These are phyloP conservation scores for Rheum nobile DNA, from an alignment of 148 eudicot genomes.

Conservation along the genomic window DNA sequence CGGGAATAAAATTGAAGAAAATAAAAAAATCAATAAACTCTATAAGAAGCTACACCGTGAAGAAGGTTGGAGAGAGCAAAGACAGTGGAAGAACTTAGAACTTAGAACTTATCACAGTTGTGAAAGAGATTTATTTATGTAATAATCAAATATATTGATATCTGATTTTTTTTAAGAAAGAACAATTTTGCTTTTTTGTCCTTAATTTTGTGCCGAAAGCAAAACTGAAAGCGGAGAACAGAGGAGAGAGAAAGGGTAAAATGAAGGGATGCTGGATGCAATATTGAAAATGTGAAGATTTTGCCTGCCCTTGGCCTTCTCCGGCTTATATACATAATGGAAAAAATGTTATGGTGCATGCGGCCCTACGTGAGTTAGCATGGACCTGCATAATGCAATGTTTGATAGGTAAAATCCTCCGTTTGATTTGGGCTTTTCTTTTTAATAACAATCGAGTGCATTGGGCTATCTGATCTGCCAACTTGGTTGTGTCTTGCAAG, in stretches of 20 bases:
- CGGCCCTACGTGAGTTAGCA: conserved; percentile 61
- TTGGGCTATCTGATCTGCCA: not conserved
- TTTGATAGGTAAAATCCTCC: not conserved
- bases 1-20: not conserved
- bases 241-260: conserved; percentile 4
- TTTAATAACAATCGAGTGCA: not conserved
- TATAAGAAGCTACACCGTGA: not conserved
- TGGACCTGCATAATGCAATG: not conserved
- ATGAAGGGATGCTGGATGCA: conserved; percentile 15
- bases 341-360: conserved; percentile 1
- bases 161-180: not conserved
- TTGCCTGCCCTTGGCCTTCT: conserved; percentile 11
- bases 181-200: not conserved
- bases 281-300: conserved; percentile 4
- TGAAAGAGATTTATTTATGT: not conserved
- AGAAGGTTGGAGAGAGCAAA: not conserved
- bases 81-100: not conserved
- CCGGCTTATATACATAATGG: conserved; percentile 27
- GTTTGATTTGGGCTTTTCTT: not conserved
- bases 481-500: not conserved
- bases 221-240: not conserved
- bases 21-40: not conserved
- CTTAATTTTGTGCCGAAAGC: conserved; percentile 4
- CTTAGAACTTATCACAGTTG: conserved; percentile 1
- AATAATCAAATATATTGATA: not conserved